Conservation (phyloP, 441 rosid species). For the Capsella rubella region DNA sequence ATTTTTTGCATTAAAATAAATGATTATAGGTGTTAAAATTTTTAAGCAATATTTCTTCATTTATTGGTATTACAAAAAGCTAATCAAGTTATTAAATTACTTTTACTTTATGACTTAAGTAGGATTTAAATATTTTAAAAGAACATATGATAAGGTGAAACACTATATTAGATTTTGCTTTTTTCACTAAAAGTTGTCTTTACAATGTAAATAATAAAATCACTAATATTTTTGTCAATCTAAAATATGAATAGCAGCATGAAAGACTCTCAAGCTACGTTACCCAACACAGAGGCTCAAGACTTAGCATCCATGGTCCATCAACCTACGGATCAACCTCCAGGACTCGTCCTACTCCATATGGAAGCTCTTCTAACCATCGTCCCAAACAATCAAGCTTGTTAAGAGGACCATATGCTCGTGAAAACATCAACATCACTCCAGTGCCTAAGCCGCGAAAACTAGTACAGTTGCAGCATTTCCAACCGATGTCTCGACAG, state of each 20-base stretch:
- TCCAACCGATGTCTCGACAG: slow-evolving; percentile 40
- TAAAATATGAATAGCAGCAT: slow-evolving; percentile 4
- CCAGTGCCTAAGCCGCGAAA: background rate
- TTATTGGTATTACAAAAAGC: background rate
- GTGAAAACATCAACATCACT: background rate
- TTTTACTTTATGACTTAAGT: background rate
- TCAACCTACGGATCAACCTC: slow-evolving; percentile 12
- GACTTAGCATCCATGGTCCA: background rate
- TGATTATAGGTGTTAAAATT: background rate
- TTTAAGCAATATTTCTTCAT: background rate
- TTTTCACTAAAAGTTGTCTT: background rate
- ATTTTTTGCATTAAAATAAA: background rate
- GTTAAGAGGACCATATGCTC: slow-evolving; percentile 5
- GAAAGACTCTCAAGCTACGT: background rate
- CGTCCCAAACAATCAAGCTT: background rate
- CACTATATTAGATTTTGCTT: background rate
- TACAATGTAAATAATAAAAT: background rate
- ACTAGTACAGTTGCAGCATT: slow-evolving; percentile 1
- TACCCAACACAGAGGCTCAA: background rate
- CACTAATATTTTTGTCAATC: background rate
- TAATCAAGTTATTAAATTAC: background rate
- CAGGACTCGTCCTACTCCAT: slow-evolving; percentile 8
- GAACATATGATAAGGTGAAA: background rate
- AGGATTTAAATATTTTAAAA: background rate
- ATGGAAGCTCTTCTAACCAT: background rate